Percentiles rank a stretch among this genome's conserved stretches.
phyloP scores from a whole-genome alignment of 768 basidiomycete species.

The Hebeloma cylindrosporum region DNA sequence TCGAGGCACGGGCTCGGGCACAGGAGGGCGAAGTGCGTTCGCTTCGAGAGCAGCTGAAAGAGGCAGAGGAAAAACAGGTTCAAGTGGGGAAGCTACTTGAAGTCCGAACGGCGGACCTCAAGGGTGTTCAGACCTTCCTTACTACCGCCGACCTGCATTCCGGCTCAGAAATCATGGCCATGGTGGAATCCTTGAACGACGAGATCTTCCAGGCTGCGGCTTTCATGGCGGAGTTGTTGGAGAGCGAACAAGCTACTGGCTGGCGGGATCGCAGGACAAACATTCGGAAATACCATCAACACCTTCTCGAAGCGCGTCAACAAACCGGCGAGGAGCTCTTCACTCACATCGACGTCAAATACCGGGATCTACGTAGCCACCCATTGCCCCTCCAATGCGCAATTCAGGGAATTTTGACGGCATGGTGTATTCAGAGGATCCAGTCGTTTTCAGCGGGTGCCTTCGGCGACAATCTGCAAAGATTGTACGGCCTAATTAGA shows the following conservation, averaged over 20 bases:
- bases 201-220: slow-evolving; percentile 50
- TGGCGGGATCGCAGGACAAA: slow-evolving; percentile 6
- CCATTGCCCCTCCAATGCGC: slow-evolving; percentile 25
- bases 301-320: neutral
- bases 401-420: slow-evolving; percentile 16
- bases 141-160: slow-evolving; percentile 44
- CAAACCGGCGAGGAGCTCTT: slow-evolving; percentile 18
- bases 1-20: slow-evolving; percentile 9
- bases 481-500: slow-evolving; percentile 9
- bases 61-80: slow-evolving; percentile 20
- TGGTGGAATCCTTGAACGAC: slow-evolving; percentile 42
- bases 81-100: slow-evolving; percentile 24
- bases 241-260: slow-evolving; percentile 7
- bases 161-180: slow-evolving; percentile 39
- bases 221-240: slow-evolving; percentile 39
- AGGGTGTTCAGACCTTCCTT: slow-evolving; percentile 42
- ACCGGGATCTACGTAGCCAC: slow-evolving; percentile 14
- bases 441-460: neutral
- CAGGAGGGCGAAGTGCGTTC: slow-evolving; percentile 11
- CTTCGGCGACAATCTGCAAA: slow-evolving; percentile 4
- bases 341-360: slow-evolving; percentile 14
- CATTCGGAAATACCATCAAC: neutral
- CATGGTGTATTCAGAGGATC: slow-evolving; percentile 7
- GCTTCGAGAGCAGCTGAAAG: slow-evolving; percentile 14
- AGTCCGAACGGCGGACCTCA: slow-evolving; percentile 38